Evolutionary conservation across 331 rosid species (phyloP), one percentile per base, ranked within the genome.

Genomic region (Rosa hybrid): DNA sequence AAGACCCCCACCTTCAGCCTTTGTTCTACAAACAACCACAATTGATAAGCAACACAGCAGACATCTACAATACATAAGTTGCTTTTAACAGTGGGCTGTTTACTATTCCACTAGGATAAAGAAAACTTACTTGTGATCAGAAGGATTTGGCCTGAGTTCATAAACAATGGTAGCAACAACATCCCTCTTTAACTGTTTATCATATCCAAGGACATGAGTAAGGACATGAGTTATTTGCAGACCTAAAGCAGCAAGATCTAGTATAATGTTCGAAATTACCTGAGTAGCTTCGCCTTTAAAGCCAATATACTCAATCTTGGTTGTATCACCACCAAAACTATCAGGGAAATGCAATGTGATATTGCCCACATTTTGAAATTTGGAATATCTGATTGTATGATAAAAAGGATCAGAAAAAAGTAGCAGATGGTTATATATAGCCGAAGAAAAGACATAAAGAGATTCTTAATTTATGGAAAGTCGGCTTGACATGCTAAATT

Each of bases 201-300:
- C 49, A 34, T 6, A 65, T 78, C 69, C 39, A 82, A 62, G 44
- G 63, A 51, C 44, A 74, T 78, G 45, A 78, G 9, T 76, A 82
- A 62, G 44, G 63, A 51, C 44, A 74, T 77, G 45, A 78, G 13
- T 76, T 27, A 75, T 39, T 71, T 8, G 53, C 12, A 65, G 12
- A 2, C 12, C 38, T 34, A 44, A 42, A 6, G 80, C 71, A 83
- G 65, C 34, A 8, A 71, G 53, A 79, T 46, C 59, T 39, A 70
- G 62, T 74, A 54, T 77, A 20, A 73, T 63, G 79, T 68, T 77
- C 39, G 41, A 78, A 14, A 68, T 81, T 91, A 96, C 99, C 98
- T 91, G 94, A 30, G 97, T 96, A 65, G 99, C 98, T 88, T 96
- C 96, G 25, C 99, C 99, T 84, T 96, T 96, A 71, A 96, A 90